Evolutionary conservation across 2,329 filamentous ascomycete species (phyloP).

Genomic region (Gaeumannomyces sp.): DNA sequence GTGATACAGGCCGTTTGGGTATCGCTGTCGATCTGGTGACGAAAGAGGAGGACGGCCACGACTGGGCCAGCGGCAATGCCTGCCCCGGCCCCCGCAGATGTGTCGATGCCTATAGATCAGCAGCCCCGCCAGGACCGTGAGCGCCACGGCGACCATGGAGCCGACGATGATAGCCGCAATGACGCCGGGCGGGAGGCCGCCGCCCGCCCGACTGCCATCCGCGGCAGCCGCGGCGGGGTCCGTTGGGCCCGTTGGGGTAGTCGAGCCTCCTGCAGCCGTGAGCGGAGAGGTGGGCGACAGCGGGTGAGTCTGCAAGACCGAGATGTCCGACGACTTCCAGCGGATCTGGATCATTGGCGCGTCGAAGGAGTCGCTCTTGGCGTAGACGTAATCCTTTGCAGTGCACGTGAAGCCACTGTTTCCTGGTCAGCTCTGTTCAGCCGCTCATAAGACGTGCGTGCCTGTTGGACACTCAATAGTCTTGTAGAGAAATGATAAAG

Average conservation of each 20-base stretch:
- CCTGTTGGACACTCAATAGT: no score
- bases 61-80: not conserved
- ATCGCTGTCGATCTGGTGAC: not conserved
- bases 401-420: conserved; percentile 7
- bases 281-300: not conserved
- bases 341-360: conserved; percentile 9
- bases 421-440: not conserved
- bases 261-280: no score
- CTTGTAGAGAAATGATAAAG: not conserved
- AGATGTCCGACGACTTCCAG: conserved; percentile 7
- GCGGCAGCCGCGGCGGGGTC: not conserved
- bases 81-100: no score
- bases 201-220: not conserved
- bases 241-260: not conserved
- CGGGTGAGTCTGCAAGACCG: conserved; percentile 8
- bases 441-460: not conserved
- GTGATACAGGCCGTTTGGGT: not conserved
- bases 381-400: not conserved
- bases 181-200: not conserved
- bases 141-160: not conserved
- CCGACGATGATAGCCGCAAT: conserved; percentile 1
- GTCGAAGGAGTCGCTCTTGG: not conserved
- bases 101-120: not conserved
- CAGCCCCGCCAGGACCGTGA: not conserved
- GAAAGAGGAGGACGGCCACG: not conserved